phyloP scores from a whole-genome alignment of 768 basidiomycete species.

The Neoboletus subvelutipes region DNA sequence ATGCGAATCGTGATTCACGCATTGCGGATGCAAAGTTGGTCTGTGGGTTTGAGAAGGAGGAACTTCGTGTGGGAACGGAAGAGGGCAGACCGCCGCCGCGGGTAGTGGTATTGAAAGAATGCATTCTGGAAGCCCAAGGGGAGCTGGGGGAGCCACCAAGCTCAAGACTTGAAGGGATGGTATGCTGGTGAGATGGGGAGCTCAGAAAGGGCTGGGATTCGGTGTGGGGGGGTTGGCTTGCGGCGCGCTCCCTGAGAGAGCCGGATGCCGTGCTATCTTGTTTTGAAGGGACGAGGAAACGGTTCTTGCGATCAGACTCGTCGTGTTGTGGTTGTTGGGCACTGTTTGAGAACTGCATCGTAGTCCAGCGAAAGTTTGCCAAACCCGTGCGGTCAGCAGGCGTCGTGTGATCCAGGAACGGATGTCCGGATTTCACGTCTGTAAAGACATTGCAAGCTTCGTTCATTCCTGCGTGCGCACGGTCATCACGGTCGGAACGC shows the following conservation, averaged over 20 bases:
- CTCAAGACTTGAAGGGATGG: constrained; percentile 52
- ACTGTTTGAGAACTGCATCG: constrained; percentile 35
- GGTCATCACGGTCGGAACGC: not conserved
- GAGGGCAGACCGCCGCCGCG: constrained; percentile 38
- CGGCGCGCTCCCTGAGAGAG: constrained; percentile 60
- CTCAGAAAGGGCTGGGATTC: constrained; percentile 47
- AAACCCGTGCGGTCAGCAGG: not conserved
- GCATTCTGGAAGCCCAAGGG: constrained; percentile 47
- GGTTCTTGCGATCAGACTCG: constrained; percentile 60
- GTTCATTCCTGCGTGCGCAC: not conserved
- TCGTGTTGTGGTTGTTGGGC: constrained; percentile 37
- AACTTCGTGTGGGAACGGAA: constrained; percentile 62
- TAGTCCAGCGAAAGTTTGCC: constrained; percentile 3
- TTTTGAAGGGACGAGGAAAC: constrained; percentile 48
- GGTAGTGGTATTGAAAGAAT: constrained; percentile 43
- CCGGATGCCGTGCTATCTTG: constrained; percentile 40
- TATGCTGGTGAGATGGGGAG: constrained; percentile 53
- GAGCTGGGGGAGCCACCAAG: constrained; percentile 29
- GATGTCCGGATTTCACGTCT: not conserved
- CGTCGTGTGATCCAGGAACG: constrained; percentile 21
- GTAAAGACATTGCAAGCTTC: not conserved
- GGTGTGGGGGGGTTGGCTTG: constrained; percentile 65
- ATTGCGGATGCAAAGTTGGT: constrained; percentile 60
- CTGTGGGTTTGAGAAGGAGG: constrained; percentile 65
- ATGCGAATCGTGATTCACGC: constrained; percentile 68